phyloP scores from a whole-genome alignment of 441 rosid genomes.

The Arabidopsis lyrata region DNA sequence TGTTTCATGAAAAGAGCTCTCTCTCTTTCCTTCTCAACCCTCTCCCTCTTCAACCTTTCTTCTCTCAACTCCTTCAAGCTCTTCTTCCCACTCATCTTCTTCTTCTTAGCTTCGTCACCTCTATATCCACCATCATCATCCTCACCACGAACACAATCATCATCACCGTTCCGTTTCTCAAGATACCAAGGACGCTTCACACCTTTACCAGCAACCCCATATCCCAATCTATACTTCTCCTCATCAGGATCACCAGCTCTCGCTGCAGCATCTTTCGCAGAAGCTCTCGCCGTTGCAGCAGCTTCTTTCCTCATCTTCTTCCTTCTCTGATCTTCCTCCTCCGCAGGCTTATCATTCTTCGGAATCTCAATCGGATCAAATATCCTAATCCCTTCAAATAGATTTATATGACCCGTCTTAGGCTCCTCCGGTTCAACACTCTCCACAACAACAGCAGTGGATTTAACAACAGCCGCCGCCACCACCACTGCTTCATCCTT shows the following conservation, averaged over 20 bases:
- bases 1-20: constrained; percentile 60
- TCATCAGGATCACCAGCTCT: constrained; percentile 64
- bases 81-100: constrained; percentile 62
- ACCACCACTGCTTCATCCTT: constrained; percentile 22
- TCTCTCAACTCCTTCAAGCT: constrained; percentile 78
- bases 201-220: constrained; percentile 92
- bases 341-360: constrained; percentile 46
- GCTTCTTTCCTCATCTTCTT: constrained; percentile 88
- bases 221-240: constrained; percentile 85
- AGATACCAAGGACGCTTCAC: constrained; percentile 93
- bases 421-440: constrained; percentile 44
- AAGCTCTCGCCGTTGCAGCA: constrained; percentile 62
- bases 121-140: constrained; percentile 29
- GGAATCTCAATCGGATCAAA: constrained; percentile 63
- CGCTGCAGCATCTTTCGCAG: constrained; percentile 52
- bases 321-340: constrained; percentile 61
- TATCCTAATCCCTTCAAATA: constrained; percentile 87
- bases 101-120: constrained; percentile 50
- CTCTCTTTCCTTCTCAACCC: constrained; percentile 71
- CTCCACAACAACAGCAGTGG: not conserved
- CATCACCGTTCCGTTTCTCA: constrained; percentile 58
- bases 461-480: constrained; percentile 26
- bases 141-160: constrained; percentile 25
- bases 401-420: constrained; percentile 76
- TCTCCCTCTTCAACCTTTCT: constrained; percentile 80